phyloP scores from a whole-genome alignment of 1,139 yeast species.

The Geotrichum aggregatum region DNA sequence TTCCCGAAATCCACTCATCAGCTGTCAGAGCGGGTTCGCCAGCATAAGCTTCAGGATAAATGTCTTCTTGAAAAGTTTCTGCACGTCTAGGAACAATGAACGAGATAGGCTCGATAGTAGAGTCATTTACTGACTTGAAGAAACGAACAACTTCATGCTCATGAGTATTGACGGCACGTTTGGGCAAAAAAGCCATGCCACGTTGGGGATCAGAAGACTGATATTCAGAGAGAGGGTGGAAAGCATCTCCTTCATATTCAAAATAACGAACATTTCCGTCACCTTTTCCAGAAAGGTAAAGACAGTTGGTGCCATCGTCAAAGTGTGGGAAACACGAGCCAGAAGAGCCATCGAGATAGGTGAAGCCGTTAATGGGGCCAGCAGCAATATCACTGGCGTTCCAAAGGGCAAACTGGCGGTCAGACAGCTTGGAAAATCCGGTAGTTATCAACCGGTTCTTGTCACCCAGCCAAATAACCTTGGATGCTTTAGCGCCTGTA shows the following conservation, averaged over 20 bases:
- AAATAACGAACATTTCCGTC: conserved; percentile 95
- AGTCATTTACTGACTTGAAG: conserved; percentile 81
- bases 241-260: conserved; percentile 72
- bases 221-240: conserved; percentile 78
- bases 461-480: conserved; percentile 87
- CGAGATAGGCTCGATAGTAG: conserved; percentile 79
- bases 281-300: conserved; percentile 94
- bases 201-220: conserved; percentile 90
- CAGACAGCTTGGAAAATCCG: conserved; percentile 91
- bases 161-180: conserved; percentile 67
- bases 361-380: conserved; percentile 88
- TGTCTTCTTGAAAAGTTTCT: conserved; percentile 87
- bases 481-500: conserved; percentile 83
- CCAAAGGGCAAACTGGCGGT: conserved; percentile 95
- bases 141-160: conserved; percentile 81
- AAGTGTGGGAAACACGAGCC: conserved; percentile 90
- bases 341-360: conserved; percentile 80
- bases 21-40: conserved; percentile 72
- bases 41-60: conserved; percentile 88
- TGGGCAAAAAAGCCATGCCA: conserved; percentile 89
- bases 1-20: conserved; percentile 74
- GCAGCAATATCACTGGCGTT: conserved; percentile 64
- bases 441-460: conserved; percentile 83
- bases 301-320: conserved; percentile 73
- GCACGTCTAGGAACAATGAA: conserved; percentile 91